Evolutionary conservation across 148 eudicot species (phyloP).

Genomic region (Beta vulgaris): DNA sequence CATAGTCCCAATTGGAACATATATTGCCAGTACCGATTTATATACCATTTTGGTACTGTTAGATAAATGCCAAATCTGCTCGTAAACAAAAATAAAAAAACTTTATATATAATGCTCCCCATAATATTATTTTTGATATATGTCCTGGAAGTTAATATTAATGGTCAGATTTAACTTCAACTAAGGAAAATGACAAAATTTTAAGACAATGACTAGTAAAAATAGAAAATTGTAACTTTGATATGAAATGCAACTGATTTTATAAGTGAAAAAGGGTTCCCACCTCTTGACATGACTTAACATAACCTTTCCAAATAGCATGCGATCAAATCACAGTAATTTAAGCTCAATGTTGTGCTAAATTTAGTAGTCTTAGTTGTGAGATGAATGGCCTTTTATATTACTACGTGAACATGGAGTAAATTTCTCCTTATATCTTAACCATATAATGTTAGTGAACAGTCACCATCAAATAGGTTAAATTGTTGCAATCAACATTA

Average conservation of each 20-base stretch:
- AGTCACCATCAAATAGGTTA: slow-evolving; percentile 25
- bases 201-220: too few species aligned
- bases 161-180: too few species aligned
- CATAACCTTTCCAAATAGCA: slow-evolving; percentile 7
- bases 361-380: slow-evolving; percentile 10
- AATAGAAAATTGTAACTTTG: not conserved
- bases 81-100: too few species aligned
- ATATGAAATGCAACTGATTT: not conserved
- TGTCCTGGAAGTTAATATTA: too few species aligned
- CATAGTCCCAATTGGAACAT: too few species aligned
- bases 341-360: not conserved
- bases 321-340: slow-evolving; percentile 2
- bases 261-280: not conserved
- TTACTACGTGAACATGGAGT: not conserved
- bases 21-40: too few species aligned
- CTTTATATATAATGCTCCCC: too few species aligned
- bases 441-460: slow-evolving; percentile 22
- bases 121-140: too few species aligned
- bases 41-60: too few species aligned
- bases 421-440: not conserved
- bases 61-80: too few species aligned
- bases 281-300: slow-evolving; percentile 18
- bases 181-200: too few species aligned
- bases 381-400: slow-evolving; percentile 1
- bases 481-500: not conserved